Percentiles rank a stretch among this genome's conserved stretches.
Conservation (phyloP, 2,329 filamentous ascomycete species). For the Mycosphaerella arachidis region DNA sequence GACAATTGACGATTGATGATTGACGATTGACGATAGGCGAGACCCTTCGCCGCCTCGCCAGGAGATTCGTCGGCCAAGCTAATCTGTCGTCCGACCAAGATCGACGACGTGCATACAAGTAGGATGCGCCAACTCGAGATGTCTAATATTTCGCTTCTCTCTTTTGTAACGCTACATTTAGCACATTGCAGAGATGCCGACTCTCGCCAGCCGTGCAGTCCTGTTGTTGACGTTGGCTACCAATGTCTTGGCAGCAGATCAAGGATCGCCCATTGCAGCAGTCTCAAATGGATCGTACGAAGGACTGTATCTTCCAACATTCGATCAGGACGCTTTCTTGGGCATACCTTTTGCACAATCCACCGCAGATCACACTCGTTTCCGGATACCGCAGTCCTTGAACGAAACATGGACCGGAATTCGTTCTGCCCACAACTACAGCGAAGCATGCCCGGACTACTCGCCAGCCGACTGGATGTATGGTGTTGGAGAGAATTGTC, state of each 20-base stretch:
- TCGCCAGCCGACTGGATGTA: conserved; percentile 11
- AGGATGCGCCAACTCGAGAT: neutral
- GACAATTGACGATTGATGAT: neutral
- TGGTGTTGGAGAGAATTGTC: conserved; percentile 48
- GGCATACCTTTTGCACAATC: conserved; percentile 38
- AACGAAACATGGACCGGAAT: conserved; percentile 16
- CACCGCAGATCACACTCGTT: conserved; percentile 31
- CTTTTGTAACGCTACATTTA: no score
- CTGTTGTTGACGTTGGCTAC: neutral
- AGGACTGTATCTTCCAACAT: conserved; percentile 37
- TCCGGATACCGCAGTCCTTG: conserved; percentile 27
- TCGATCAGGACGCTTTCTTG: conserved; percentile 46
- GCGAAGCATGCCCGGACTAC: conserved; percentile 19
- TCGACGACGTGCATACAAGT: neutral
- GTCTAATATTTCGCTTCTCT: neutral
- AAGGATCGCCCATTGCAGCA: conserved; percentile 1
- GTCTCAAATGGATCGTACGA: conserved; percentile 38
- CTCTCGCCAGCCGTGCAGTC: neutral
- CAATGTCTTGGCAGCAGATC: neutral
- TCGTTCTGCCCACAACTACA: conserved; percentile 14
- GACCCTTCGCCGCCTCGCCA: neutral
- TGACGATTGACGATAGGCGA: neutral
- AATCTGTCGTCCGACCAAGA: neutral
- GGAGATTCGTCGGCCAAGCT: neutral
- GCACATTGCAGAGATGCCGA: neutral